Base-by-base conservation (phyloP, 2,329 filamentous ascomycete genomes). In the Diaporthe caulivora region DNA sequence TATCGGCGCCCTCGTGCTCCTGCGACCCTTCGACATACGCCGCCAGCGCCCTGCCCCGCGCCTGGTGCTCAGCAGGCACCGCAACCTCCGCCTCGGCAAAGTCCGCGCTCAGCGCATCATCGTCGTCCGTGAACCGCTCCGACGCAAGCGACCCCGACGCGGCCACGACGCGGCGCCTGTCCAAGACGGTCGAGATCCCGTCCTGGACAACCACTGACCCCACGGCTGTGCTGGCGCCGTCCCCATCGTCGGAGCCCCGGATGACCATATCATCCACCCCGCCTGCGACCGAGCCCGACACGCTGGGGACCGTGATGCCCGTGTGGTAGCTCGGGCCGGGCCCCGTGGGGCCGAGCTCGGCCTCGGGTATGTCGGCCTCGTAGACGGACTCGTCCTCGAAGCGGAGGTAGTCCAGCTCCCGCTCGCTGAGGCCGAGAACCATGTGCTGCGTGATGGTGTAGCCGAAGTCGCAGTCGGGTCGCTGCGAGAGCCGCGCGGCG, bases 401-500 rank as follows among this genome's bases (percentile, higher is more conserved):
- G 0, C 92, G 91, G 3, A 93, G 83, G 75, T 87, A 93, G 72
- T 88, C 88, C 76, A 89, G 86, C 81, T 94, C 92, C 2, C 88
- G 82, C 4, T 89, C 85, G 0, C 82, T 81, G 1, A 93, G 84
- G 7, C 84, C 86, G 0, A 91, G 84, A 0, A 92, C 80, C 31
- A 89, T 75, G 76, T 89, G 86, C 3, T 82, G 80, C 0, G 83
- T 85, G 3, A 84, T 75, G 18, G 78, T 79, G 34, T 84, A 78
- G 1, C 84, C 80, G 17, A 83, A 77, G 5, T 81, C 80, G 34
- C 26, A 11, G 11, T 51, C 60, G 15, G 75, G 47, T 11, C 76
- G 75, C 1, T 77, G 77, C 2, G 77, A 13, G 79, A 82, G 82
- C 0, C 57, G n/a, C 2, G 24, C 1, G 26, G 57, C 42, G 24